These are phyloP conservation scores for Pestalotiopsis sp. DNA, from an alignment of 2,329 filamentous ascomycete genomes.

Conservation along the genomic window DNA sequence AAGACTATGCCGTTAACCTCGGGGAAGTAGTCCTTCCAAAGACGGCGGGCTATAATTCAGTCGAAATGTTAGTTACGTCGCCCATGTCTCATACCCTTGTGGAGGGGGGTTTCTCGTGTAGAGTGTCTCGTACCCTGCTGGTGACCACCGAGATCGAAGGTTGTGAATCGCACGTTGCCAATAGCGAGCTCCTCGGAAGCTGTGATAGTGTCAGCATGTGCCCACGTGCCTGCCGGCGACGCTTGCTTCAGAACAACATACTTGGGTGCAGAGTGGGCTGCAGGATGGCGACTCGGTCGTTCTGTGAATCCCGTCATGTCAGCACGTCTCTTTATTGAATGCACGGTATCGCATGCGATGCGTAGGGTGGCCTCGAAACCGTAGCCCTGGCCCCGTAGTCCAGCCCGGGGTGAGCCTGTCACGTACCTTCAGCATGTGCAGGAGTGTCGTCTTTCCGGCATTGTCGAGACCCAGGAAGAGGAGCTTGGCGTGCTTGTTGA, in stretches of 20 bases:
- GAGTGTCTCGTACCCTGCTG: conserved; percentile 70
- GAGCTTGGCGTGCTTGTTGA: conserved; percentile 96
- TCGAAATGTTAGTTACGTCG: not conserved
- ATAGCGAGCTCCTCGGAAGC: conserved; percentile 92
- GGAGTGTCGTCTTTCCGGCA: conserved; percentile 89
- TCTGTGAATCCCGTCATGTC: conserved; percentile 51
- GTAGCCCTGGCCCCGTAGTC: not conserved
- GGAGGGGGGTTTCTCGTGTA: not conserved
- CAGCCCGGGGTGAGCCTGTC: not conserved
- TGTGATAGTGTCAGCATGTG: conserved; percentile 36
- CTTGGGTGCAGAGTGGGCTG: conserved; percentile 91
- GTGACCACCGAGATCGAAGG: conserved; percentile 91
- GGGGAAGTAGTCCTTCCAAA: conserved; percentile 97
- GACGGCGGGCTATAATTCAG: conserved; percentile 70
- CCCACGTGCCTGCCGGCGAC: conserved; percentile 26
- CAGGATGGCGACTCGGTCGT: conserved; percentile 89
- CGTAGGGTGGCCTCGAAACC: not conserved
- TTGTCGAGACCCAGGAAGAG: conserved; percentile 93
- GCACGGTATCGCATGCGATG: not conserved
- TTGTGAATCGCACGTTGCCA: conserved; percentile 92
- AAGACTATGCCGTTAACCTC: conserved; percentile 97
- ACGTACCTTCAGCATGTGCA: conserved; percentile 93
- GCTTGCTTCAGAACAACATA: conserved; percentile 48
- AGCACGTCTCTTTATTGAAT: not conserved
- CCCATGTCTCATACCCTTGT: not conserved